Conservation (phyloP, 306 rosid genomes). For the Carpinus viminea region DNA sequence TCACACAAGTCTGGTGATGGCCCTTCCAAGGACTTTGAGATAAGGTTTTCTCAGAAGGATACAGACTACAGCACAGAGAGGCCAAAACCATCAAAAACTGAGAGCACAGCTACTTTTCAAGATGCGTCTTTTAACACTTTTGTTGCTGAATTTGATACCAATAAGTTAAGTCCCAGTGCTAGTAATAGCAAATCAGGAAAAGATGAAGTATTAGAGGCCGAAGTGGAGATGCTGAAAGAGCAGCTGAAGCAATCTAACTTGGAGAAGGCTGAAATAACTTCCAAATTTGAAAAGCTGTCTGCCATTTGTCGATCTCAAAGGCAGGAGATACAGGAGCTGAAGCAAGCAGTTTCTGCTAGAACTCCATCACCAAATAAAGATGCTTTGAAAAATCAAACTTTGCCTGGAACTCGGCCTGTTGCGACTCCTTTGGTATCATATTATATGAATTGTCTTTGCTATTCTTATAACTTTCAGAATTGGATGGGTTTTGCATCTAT, state of each 20-base stretch:
- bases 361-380: constrained; percentile 71
- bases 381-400: constrained; percentile 41
- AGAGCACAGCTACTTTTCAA: constrained; percentile 47
- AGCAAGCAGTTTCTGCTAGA: constrained; percentile 72
- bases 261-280: constrained; percentile 83
- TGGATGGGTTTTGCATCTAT: constrained; percentile 10
- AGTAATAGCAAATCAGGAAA: constrained; percentile 49
- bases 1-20: constrained; percentile 43
- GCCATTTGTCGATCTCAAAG: constrained; percentile 94
- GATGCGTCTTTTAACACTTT: constrained; percentile 71
- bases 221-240: constrained; percentile 72
- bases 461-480: constrained; percentile 13
- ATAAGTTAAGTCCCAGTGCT: constrained; percentile 48
- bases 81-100: constrained; percentile 44
- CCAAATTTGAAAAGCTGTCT: constrained; percentile 89
- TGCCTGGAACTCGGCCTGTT: constrained; percentile 45
- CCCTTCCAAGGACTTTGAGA: constrained; percentile 63
- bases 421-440: constrained; percentile 48
- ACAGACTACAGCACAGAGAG: constrained; percentile 32
- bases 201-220: constrained; percentile 75
- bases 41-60: constrained; percentile 54
- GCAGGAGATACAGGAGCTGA: constrained; percentile 93
- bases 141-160: constrained; percentile 77
- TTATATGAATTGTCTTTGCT: constrained; percentile 2
- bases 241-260: constrained; percentile 71